Evolutionary conservation across 805 yeast species (phyloP), one percentile per base, ranked within the genome.

Genomic region (Zygotorulaspora sp.): DNA sequence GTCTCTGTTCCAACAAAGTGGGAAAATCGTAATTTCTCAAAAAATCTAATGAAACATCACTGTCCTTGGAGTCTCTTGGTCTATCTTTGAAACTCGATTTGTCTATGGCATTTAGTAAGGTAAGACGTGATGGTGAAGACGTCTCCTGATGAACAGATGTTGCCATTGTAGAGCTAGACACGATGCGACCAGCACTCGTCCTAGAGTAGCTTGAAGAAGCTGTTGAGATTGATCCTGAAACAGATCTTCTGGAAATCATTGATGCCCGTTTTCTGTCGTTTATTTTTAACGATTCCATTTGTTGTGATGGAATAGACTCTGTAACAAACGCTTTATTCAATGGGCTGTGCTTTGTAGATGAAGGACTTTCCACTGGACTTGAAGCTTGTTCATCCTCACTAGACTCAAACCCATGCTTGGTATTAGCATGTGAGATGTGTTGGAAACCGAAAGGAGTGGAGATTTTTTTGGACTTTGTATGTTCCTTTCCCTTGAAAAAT

Each of bases 351-450:
- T 28, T 27, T 11, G 42, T 29, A 6, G 34, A 23, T 5, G 34
- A 31, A 11, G 19, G 16, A 11, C 18, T 19, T 15, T 29, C 39
- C 13, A 34, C 35, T 18, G 15, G 22, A 14, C 13, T 8, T 8
- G 20, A 25, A n/a, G 30, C 27, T 15, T 16, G 20, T 31, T 22
- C 32, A 12, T 32, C 25, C n/a, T 39, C 41, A 15, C 34, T 42
- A 22, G 44, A 32, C 25, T 44, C 45, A 20, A 41, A 41, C 2
- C 45, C 47, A 5, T 45, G 32, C 17, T 48, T 47, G 11, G 56
- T 53, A 35, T 64, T 65, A 6, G 68, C 62, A 40, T 67, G 71
- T 6, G 67, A 62, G 14, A 67, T 62, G 47, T 67, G 71, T 13
- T 60, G 63, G 42, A 67, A 67, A 3, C 49, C 64, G 39, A 57